Conservation (phyloP, 768 basidiomycete species). For the Hygrocybe coccinea region DNA sequence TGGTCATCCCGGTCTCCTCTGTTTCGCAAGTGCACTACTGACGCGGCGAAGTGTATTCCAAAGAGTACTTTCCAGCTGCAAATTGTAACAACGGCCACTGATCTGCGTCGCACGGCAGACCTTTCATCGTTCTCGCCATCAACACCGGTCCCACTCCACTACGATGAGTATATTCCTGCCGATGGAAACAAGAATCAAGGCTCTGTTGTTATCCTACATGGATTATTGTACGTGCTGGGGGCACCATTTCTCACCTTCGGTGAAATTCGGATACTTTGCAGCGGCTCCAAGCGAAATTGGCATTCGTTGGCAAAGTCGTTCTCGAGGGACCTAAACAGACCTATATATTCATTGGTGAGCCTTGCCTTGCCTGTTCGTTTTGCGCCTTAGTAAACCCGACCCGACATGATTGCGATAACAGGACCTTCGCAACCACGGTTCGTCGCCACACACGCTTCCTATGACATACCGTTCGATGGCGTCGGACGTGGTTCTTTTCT, state of each 20-base stretch:
- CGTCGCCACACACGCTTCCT: conserved; percentile 67
- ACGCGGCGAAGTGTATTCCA: background rate
- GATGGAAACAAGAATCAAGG: conserved; percentile 29
- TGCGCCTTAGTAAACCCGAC: background rate
- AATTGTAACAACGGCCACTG: background rate
- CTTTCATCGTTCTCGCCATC: background rate
- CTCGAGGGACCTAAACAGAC: conserved; percentile 53
- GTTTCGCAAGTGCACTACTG: too few species aligned
- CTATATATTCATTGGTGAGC: conserved; percentile 69
- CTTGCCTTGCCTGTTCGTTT: background rate
- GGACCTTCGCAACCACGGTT: conserved; percentile 90
- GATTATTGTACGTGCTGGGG: conserved; percentile 48
- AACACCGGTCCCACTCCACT: conserved; percentile 16
- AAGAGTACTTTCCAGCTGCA: background rate
- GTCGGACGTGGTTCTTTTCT: conserved; percentile 66
- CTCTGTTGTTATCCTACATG: conserved; percentile 57
- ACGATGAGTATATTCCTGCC: conserved; percentile 15
- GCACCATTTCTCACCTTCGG: background rate
- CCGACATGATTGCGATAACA: conserved; percentile 21
- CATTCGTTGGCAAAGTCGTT: conserved; percentile 73
- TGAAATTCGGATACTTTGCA: conserved; percentile 25
- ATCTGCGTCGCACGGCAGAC: background rate
- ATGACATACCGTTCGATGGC: conserved; percentile 82
- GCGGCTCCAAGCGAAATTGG: conserved; percentile 91
- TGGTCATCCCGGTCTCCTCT: too few species aligned